These are phyloP conservation scores for Phytophthora pseudosyringae DNA, from an alignment of 352 stramenopile genomes.

Conservation along the genomic window DNA sequence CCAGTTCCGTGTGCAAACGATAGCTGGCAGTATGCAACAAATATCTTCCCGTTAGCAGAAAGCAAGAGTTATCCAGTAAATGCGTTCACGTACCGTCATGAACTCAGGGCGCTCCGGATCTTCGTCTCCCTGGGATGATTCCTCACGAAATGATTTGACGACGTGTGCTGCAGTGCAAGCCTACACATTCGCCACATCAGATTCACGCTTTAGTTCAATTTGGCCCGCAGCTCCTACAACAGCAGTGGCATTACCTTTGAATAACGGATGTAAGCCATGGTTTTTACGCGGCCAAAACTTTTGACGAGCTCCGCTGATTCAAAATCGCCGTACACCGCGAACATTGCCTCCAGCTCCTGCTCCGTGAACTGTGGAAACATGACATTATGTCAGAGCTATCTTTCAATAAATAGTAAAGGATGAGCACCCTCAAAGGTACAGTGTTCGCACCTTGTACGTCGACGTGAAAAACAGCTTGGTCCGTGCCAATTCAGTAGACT, in stretches of 20 bases:
- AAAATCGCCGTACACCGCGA: conserved; percentile 80
- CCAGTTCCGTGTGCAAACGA: conserved; percentile 53
- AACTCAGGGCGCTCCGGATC: conserved; percentile 47
- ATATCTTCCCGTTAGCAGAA: conserved; percentile 9
- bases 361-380: conserved; percentile 61
- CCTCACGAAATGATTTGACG: conserved; percentile 60
- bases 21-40: conserved; percentile 32
- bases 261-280: conserved; percentile 86
- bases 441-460: conserved; percentile 60
- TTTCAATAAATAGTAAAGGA: not conserved
- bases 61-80: not conserved
- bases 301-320: conserved; percentile 70
- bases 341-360: conserved; percentile 86
- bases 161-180: conserved; percentile 55
- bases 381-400: not conserved
- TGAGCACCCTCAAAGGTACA: not conserved
- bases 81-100: conserved; percentile 47
- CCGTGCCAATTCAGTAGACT: conserved; percentile 16
- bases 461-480: conserved; percentile 77
- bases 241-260: conserved; percentile 46
- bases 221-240: not conserved
- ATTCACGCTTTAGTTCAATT: not conserved
- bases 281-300: conserved; percentile 84
- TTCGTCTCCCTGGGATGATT: conserved; percentile 41
- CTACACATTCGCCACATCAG: conserved; percentile 32